These are phyloP conservation scores for Aspergillus ruber DNA, from an alignment of 2,329 filamentous ascomycete species.

Conservation along the genomic window DNA sequence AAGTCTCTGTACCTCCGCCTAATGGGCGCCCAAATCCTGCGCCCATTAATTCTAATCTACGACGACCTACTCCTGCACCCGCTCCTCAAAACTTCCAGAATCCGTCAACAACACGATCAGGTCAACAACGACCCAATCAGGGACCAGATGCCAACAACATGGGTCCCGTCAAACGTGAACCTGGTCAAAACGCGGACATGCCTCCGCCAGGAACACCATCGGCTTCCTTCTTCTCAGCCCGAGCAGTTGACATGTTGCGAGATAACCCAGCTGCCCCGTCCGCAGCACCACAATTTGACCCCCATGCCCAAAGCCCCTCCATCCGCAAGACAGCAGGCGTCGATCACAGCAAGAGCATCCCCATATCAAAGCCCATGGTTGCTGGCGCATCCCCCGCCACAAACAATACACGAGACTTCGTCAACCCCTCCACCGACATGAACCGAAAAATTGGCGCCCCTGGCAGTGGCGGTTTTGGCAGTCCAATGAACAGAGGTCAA, in stretches of 20 bases:
- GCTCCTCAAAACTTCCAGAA: slow-evolving; percentile 16
- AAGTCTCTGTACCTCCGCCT: slow-evolving; percentile 13
- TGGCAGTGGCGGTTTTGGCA: slow-evolving; percentile 19
- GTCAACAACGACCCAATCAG: slow-evolving; percentile 11
- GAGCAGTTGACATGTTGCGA: slow-evolving; percentile 54
- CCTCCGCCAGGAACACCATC: slow-evolving; percentile 28
- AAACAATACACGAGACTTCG: slow-evolving; percentile 25
- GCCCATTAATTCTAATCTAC: slow-evolving; percentile 8
- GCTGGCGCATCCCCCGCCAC: slow-evolving; percentile 23
- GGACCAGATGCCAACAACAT: slow-evolving; percentile 5
- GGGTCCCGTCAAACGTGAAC: slow-evolving; percentile 20
- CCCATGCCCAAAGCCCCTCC: slow-evolving; percentile 70
- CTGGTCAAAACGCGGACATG: slow-evolving; percentile 12
- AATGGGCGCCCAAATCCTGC: slow-evolving; percentile 16
- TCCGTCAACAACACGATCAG: slow-evolving; percentile 10
- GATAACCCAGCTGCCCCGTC: slow-evolving; percentile 43
- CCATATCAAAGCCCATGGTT: slow-evolving; percentile 51
- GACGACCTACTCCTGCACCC: slow-evolving; percentile 12
- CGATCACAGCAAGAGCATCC: slow-evolving; percentile 71
- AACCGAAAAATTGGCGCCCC: slow-evolving; percentile 32
- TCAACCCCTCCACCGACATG: slow-evolving; percentile 30
- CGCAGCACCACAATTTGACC: slow-evolving; percentile 58
- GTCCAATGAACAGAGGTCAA: slow-evolving; percentile 28
- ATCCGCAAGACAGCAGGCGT: slow-evolving; percentile 84
- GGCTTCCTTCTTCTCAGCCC: slow-evolving; percentile 65